These are phyloP conservation scores for Ascomycota sp. DNA, from an alignment of 2,329 filamentous ascomycete species.

Conservation along the genomic window DNA sequence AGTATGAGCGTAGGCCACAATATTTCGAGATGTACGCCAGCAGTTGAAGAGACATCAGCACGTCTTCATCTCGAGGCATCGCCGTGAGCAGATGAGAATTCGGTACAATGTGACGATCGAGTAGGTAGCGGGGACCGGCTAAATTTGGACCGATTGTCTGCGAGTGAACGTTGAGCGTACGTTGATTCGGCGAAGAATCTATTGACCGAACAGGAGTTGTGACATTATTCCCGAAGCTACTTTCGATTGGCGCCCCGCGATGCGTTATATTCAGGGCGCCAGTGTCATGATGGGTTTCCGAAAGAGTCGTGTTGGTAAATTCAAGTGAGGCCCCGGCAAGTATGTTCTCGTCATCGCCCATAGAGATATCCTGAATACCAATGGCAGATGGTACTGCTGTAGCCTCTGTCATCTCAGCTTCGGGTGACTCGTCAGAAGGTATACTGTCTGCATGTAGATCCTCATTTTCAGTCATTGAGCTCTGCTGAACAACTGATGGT, in stretches of 20 bases:
- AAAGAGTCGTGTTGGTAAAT: constrained; percentile 54
- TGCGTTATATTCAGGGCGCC: constrained; percentile 91
- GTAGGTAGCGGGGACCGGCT: constrained; percentile 55
- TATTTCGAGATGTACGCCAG: constrained; percentile 97
- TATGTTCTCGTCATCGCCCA: constrained; percentile 62
- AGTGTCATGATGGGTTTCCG: constrained; percentile 56
- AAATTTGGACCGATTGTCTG: constrained; percentile 51
- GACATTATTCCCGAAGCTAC: constrained; percentile 55
- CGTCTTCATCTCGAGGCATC: constrained; percentile 92
- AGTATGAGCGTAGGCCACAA: constrained; percentile 85
- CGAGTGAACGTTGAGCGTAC: constrained; percentile 45
- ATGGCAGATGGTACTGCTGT: constrained; percentile 62
- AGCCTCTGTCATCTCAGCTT: constrained; percentile 58
- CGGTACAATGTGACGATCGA: constrained; percentile 48
- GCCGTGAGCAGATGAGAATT: constrained; percentile 58
- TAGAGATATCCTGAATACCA: constrained; percentile 58
- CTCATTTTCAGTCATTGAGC: constrained; percentile 73
- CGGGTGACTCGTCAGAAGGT: constrained; percentile 53
- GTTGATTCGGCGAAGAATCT: constrained; percentile 51
- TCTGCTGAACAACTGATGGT: constrained; percentile 73
- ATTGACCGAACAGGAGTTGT: constrained; percentile 43
- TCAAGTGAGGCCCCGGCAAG: constrained; percentile 54
- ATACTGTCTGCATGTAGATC: constrained; percentile 69
- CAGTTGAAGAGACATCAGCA: constrained; percentile 90
- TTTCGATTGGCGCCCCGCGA: constrained; percentile 58